Percentiles rank a stretch among this genome's conserved stretches.
phyloP scores from a whole-genome alignment of 2,329 filamentous ascomycete species.

The Fusarium miscanthi region DNA sequence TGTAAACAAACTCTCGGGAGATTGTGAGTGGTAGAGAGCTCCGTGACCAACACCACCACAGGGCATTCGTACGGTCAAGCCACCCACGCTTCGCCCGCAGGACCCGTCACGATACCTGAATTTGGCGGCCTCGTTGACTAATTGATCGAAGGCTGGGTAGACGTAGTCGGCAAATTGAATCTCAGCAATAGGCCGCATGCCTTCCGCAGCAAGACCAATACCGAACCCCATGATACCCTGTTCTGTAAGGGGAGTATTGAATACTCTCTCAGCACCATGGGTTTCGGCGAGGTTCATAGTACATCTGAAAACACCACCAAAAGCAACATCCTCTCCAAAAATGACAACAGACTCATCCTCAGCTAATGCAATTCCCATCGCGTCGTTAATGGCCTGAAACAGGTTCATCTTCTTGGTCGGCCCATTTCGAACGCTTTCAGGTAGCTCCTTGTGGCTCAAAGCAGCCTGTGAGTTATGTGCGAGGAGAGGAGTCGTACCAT shows the following conservation, averaged over 20 bases:
- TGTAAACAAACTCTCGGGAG: slow-evolving; percentile 87
- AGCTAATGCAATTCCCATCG: slow-evolving; percentile 82
- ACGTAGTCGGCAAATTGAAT: slow-evolving; percentile 97
- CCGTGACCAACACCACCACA: slow-evolving; percentile 91
- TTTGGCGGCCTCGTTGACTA: slow-evolving; percentile 94
- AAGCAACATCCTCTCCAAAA: slow-evolving; percentile 97
- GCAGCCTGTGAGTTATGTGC: slow-evolving; percentile 81
- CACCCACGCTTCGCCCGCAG: slow-evolving; percentile 72
- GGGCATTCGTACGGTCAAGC: slow-evolving; percentile 89
- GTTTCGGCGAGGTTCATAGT: slow-evolving; percentile 90
- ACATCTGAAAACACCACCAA: slow-evolving; percentile 95
- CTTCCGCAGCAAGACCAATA: slow-evolving; percentile 88
- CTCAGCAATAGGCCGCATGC: slow-evolving; percentile 92
- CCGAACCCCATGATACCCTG: slow-evolving; percentile 96
- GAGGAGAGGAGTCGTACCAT: slow-evolving; percentile 82
- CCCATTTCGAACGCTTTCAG: slow-evolving; percentile 71
- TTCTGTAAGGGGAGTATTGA: slow-evolving; percentile 95
- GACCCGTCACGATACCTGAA: slow-evolving; percentile 79
- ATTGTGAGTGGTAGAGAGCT: slow-evolving; percentile 88
- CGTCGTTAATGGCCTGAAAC: slow-evolving; percentile 93
- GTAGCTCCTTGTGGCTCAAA: slow-evolving; percentile 77
- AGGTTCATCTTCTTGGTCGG: slow-evolving; percentile 90
- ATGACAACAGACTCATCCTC: slow-evolving; percentile 88
- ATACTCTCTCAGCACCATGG: slow-evolving; percentile 88
- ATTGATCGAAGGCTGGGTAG: slow-evolving; percentile 91